Evolutionary conservation across 257 asterid species (phyloP), one percentile per base, ranked within the genome.

Genomic region (Solanum rostratum): DNA sequence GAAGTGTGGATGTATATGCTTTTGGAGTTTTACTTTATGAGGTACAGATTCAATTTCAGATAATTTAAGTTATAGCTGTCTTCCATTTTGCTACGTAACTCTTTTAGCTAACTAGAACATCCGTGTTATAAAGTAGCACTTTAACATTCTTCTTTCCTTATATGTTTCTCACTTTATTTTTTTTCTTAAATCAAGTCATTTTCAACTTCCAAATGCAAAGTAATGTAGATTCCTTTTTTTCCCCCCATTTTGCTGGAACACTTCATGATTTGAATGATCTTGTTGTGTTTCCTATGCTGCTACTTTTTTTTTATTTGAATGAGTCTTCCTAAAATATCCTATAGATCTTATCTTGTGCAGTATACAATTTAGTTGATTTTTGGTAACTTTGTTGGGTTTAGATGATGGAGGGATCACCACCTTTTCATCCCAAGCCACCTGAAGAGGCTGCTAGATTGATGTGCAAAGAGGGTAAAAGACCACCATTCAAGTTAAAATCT

Each of bases 381-480:
- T 39, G 6, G 6, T 49, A 49, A 24, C 82, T 76, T 76, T 27
- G 81, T 73, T 87, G 73, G 79, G 7, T 86, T 79, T 87, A 95
- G 99, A 96, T 96, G 98, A 86, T 96, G 92, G 98, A 96, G 87
- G 98, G 99, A 69, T 76, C 86, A 4, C 91, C 93, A 6, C 94
- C 98, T 27, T 91, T 92, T 91, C 89, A 95, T 59, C 93, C 98
- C 85, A 96, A 93, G 90, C 82, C 97, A 84, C 93, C 93, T 0
- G 96, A 92, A 27, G 99, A 92, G 84, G 94, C 92, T 70, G 87
- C 91, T 41, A 91, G 86, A 86, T 65, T 90, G 86, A 91, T 93
- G 73, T 95, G 98, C 81, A 39, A 92, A 78, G 97, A 96, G 85
- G 96, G 85, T 60, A 91, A 90, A 90, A 91, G 98, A 89, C 98